Conservation (phyloP, 202 grass and related monocot species). For the Carex arenaria region DNA sequence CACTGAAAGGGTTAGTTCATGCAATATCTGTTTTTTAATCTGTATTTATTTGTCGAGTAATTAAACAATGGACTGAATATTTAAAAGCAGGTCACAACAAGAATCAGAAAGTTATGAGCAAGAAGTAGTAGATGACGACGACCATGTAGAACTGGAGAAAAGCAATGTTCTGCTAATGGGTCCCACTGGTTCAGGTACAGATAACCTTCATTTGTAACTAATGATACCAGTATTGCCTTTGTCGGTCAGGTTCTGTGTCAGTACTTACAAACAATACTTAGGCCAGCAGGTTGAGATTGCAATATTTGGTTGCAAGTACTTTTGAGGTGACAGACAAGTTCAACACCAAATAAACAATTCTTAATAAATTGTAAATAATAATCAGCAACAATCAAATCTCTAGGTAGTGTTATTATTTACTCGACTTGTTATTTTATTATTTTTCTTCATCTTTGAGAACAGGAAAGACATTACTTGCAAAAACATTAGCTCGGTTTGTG, state of each 20-base stretch:
- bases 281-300: background rate
- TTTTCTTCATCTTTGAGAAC: slow-evolving; percentile 20
- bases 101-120: slow-evolving; percentile 56
- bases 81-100: slow-evolving; percentile 63
- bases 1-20: slow-evolving; percentile 71
- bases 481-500: slow-evolving; percentile 98
- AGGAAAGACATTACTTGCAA: slow-evolving; percentile 99
- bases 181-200: slow-evolving; percentile 91
- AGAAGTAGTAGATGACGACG: slow-evolving; percentile 50
- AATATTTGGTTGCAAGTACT: slow-evolving; percentile 7
- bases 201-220: slow-evolving; percentile 27
- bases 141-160: slow-evolving; percentile 94
- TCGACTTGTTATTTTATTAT: slow-evolving; percentile 3
- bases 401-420: background rate
- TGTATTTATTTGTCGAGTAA: slow-evolving; percentile 42
- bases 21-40: slow-evolving; percentile 19
- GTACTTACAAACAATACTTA: background rate
- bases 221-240: background rate
- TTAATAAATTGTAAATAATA: background rate
- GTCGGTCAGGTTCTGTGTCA: slow-evolving; percentile 7
- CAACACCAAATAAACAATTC: background rate
- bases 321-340: background rate
- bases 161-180: slow-evolving; percentile 98
- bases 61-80: slow-evolving; percentile 24
- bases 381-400: background rate